phyloP scores from a whole-genome alignment of 352 stramenopile genomes.

The Globisporangium spinosum region DNA sequence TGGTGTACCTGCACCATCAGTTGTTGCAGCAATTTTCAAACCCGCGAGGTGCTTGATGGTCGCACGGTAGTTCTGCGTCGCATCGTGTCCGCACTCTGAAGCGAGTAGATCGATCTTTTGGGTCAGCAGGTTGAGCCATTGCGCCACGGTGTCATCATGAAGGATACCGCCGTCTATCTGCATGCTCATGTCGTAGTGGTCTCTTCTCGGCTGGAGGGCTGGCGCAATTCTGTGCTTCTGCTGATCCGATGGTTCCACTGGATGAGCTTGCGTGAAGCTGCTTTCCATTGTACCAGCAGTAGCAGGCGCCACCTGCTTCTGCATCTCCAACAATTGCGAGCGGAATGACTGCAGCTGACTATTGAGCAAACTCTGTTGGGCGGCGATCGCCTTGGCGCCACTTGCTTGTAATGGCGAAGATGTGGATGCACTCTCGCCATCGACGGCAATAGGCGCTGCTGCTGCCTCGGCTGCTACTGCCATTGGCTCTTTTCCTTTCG shows the following conservation, averaged over 20 bases:
- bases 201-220: background rate
- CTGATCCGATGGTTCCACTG: background rate
- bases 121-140: constrained; percentile 45
- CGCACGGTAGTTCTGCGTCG: constrained; percentile 25
- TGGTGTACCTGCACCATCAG: too few relatives aligned
- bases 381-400: constrained; percentile 13
- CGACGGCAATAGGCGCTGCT: constrained; percentile 13
- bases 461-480: background rate
- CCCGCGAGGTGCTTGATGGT: constrained; percentile 21
- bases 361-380: constrained; percentile 34
- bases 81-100: constrained; percentile 36
- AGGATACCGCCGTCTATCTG: constrained; percentile 27
- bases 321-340: constrained; percentile 41
- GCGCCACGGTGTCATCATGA: constrained; percentile 27
- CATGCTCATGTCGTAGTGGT: background rate
- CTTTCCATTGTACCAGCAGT: background rate
- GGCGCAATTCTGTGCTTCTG: background rate
- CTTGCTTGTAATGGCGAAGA: background rate
- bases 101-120: constrained; percentile 40
- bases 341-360: constrained; percentile 39
- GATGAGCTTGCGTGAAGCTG: background rate
- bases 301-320: constrained; percentile 31
- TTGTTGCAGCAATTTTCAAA: background rate
- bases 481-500: background rate
- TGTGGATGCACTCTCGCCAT: background rate